Percentiles rank a stretch among this genome's conserved stretches.
These are phyloP conservation scores for Syncephalastrum contaminatum DNA, from an alignment of 371 early-diverging fungal genomes.

Conservation along the genomic window DNA sequence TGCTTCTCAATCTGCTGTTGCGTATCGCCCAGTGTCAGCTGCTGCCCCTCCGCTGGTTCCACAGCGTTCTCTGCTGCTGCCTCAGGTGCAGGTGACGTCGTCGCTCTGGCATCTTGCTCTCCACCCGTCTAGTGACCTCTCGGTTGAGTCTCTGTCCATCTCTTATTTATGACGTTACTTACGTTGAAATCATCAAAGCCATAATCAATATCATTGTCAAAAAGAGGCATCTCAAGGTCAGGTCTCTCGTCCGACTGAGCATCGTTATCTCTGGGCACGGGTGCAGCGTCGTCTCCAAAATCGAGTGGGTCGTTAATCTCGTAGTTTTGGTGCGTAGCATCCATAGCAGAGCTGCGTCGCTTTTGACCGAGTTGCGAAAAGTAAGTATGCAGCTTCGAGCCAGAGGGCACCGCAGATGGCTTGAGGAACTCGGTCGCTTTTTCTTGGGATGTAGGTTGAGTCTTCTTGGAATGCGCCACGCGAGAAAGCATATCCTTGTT, in stretches of 20 bases:
- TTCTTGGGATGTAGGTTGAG: background rate
- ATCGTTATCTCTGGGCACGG: background rate
- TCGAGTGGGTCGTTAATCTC: no score
- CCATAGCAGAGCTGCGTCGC: conserved; percentile 1
- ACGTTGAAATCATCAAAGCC: conserved; percentile 26
- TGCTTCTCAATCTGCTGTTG: conserved; percentile 21
- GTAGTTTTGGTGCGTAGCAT: background rate
- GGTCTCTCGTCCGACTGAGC: conserved; percentile 10
- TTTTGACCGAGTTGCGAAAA: background rate
- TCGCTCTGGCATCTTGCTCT: background rate
- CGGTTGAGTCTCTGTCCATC: background rate
- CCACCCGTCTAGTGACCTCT: no score
- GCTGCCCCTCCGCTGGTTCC: background rate
- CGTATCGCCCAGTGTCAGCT: conserved; percentile 11
- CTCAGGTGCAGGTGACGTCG: background rate
- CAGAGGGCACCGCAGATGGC: background rate
- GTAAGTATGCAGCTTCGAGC: background rate
- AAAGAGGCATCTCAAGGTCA: background rate
- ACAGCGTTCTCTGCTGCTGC: background rate
- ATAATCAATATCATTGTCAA: conserved; percentile 15
- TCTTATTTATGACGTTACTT: conserved; percentile 4
- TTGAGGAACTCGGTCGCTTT: background rate
- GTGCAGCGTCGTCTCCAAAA: background rate
- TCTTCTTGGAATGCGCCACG: background rate
- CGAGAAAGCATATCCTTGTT: conserved; percentile 14